Evolutionary conservation across 1,284 basidiomycete genomes (phyloP).

Genomic region (Termitomyces sp.): DNA sequence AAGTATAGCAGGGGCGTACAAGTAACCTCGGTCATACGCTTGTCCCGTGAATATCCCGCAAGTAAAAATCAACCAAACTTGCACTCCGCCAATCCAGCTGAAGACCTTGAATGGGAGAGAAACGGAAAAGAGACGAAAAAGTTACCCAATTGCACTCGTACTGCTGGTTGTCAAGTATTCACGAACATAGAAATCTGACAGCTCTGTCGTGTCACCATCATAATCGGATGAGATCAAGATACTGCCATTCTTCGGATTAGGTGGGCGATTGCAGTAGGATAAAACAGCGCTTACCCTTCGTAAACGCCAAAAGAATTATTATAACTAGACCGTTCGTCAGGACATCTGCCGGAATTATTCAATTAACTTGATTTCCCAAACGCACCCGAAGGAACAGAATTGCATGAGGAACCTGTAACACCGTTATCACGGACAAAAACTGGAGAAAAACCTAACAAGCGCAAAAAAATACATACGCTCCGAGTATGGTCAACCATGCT

Average conservation of each 20-base stretch:
- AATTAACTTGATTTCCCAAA: no score
- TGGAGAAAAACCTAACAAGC: not conserved
- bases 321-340: no score
- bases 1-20: no score
- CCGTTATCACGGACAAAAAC: no score
- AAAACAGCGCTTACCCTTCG: slow-evolving; percentile 30
- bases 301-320: slow-evolving; percentile 35
- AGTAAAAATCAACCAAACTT: slow-evolving; percentile 29
- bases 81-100: slow-evolving; percentile 38
- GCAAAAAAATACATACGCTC: slow-evolving; percentile 26
- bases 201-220: no score
- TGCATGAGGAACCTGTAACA: slow-evolving; percentile 32
- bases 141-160: slow-evolving; percentile 32
- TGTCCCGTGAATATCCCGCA: slow-evolving; percentile 29
- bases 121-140: not conserved
- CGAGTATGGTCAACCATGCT: slow-evolving; percentile 31
- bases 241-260: no score
- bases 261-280: no score
- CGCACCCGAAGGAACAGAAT: slow-evolving; percentile 32
- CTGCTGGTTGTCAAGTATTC: slow-evolving; percentile 30
- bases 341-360: no score
- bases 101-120: no score
- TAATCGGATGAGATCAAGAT: no score
- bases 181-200: slow-evolving; percentile 35
- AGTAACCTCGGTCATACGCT: slow-evolving; percentile 38